Evolutionary conservation across 169 alveolate genomes (phyloP).

Genomic region (Cyclospora cayetanensis): DNA sequence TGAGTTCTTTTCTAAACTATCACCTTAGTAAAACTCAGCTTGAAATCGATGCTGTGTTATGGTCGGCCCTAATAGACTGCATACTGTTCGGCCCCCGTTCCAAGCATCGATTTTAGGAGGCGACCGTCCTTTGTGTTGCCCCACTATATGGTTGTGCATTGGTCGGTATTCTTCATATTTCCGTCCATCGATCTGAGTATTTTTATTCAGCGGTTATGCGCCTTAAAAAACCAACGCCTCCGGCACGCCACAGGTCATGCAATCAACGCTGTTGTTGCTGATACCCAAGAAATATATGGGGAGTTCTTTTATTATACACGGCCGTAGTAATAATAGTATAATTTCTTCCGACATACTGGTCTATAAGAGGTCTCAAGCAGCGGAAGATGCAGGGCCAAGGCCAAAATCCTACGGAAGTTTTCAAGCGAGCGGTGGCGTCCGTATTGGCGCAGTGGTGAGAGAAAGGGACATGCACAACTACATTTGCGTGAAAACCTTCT

Average conservation of each 20-base stretch:
- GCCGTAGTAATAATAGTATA: background rate
- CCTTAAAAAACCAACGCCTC: no score
- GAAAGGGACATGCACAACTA: background rate
- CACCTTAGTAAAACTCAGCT: background rate
- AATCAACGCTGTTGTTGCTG: no score
- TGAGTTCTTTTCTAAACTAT: background rate
- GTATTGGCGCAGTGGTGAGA: conserved; percentile 71
- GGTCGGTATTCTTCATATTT: no score
- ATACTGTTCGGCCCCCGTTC: background rate
- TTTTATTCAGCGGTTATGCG: no score
- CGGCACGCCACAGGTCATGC: no score
- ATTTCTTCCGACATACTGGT: background rate
- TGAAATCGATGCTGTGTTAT: background rate
- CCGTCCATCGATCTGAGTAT: no score
- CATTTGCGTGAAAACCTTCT: background rate
- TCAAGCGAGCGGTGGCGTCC: conserved; percentile 61
- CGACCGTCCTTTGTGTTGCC: background rate
- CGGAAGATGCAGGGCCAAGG: background rate
- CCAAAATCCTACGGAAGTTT: conserved; percentile 7
- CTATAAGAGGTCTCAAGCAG: background rate
- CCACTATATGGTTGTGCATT: no score
- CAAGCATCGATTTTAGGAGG: background rate
- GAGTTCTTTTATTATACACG: background rate
- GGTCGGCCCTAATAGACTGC: background rate
- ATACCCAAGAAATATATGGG: background rate